Evolutionary conservation across 176 grass and related monocot species (phyloP).

Genomic region (Chloris gayana): DNA sequence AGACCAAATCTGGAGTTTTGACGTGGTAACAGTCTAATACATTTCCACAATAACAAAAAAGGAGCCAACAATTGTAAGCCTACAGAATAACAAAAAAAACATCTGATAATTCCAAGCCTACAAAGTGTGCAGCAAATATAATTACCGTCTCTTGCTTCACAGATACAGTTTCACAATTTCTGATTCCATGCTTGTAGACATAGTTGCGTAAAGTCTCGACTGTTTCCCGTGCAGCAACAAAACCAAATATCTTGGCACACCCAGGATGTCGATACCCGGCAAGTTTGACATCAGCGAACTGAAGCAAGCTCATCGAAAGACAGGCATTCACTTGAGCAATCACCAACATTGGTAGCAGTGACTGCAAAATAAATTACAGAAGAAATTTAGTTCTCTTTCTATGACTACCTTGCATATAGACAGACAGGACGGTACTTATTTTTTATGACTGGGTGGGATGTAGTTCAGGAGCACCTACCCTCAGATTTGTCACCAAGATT

Average conservation of each 20-base stretch:
- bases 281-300: conserved; percentile 5
- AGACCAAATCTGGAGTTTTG: no score
- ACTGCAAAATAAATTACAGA: not conserved
- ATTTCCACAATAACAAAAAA: not conserved
- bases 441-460: no score
- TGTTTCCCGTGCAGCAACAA: not conserved
- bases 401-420: no score
- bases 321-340: conserved; percentile 15
- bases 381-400: not conserved
- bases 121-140: not conserved
- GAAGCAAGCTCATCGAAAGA: not conserved
- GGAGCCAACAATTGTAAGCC: no score
- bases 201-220: conserved; percentile 22
- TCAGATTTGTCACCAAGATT: conserved; percentile 33
- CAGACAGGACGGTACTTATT: no score
- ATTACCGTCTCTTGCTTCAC: not conserved
- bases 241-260: not conserved
- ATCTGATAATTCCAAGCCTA: not conserved
- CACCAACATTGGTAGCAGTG: not conserved
- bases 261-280: conserved; percentile 12
- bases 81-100: no score
- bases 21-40: no score
- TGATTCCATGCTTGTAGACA: conserved; percentile 30
- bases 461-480: not conserved
- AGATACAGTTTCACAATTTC: conserved; percentile 2